Conservation (phyloP, 2,329 filamentous ascomycete genomes). For the Drechmeria coniospora region DNA sequence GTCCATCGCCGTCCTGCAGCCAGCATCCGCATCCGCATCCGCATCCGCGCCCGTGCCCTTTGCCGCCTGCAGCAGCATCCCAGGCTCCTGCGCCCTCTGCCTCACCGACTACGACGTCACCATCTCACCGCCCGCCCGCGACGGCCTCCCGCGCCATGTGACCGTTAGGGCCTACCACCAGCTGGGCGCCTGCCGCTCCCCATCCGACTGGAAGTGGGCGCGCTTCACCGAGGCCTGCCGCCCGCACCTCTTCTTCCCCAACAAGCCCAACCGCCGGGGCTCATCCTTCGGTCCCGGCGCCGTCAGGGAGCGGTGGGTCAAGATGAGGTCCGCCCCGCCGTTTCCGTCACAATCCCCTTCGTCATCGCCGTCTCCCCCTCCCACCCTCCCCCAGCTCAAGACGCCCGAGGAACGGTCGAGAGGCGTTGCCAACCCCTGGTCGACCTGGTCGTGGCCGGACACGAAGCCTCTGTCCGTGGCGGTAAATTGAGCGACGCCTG, state of each 20-base stretch:
- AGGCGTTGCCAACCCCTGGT: too few relatives aligned
- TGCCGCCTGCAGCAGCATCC: constrained; percentile 5
- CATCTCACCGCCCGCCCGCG: constrained; percentile 3
- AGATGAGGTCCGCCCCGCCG: too few relatives aligned
- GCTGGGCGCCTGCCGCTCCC: constrained; percentile 9
- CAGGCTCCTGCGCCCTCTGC: constrained; percentile 9
- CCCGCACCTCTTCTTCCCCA: constrained; percentile 9
- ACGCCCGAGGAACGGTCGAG: too few relatives aligned
- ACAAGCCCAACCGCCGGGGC: constrained; percentile 9
- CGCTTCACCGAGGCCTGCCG: constrained; percentile 9
- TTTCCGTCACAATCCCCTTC: too few relatives aligned
- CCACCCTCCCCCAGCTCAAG: too few relatives aligned
- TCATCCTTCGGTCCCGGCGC: constrained; percentile 5
- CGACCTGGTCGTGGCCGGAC: constrained; percentile 2
- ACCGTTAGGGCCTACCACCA: constrained; percentile 8
- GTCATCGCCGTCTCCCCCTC: too few relatives aligned
- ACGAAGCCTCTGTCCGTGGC: neutral
- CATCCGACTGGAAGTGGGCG: constrained; percentile 12
- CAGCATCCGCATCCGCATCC: constrained; percentile 1
- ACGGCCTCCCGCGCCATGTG: constrained; percentile 4
- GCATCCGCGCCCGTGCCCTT: constrained; percentile 1
- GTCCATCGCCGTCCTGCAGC: constrained; percentile 7
- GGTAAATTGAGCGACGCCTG: neutral
- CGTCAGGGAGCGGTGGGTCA: constrained; percentile 7
- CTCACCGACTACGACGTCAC: constrained; percentile 11